These are phyloP conservation scores for Primulina huaijiensis DNA, from an alignment of 257 asterid genomes.

Conservation along the genomic window DNA sequence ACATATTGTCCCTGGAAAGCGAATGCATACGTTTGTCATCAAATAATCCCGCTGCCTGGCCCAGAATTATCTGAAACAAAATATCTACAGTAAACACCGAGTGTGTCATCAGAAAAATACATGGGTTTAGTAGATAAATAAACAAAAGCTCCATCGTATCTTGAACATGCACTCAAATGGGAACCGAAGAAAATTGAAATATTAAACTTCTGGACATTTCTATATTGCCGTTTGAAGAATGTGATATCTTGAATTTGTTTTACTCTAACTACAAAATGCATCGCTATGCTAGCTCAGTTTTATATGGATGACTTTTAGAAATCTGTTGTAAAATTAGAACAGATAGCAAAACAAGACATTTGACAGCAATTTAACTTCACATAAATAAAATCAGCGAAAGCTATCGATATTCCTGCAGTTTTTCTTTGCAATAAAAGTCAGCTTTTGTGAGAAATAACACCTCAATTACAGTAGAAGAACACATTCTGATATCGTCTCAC, in stretches of 20 bases:
- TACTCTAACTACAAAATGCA: neutral
- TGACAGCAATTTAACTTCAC: neutral
- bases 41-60: slow-evolving; percentile 15
- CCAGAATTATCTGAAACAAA: slow-evolving; percentile 22
- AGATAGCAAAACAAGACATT: neutral
- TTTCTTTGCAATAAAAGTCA: slow-evolving; percentile 20
- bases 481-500: slow-evolving; percentile 31
- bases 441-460: slow-evolving; percentile 21
- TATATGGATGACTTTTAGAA: neutral
- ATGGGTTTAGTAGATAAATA: neutral
- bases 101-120: neutral
- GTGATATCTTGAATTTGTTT: slow-evolving; percentile 2
- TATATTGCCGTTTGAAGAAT: slow-evolving; percentile 15
- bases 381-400: slow-evolving; percentile 10
- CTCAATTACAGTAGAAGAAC: slow-evolving; percentile 22
- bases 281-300: slow-evolving; percentile 13
- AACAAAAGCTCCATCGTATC: neutral
- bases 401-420: no score
- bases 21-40: slow-evolving; percentile 17
- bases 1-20: slow-evolving; percentile 11
- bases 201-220: slow-evolving; percentile 2
- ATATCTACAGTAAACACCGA: slow-evolving; percentile 20
- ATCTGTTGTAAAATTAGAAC: neutral
- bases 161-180: neutral
- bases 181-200: neutral